Percentiles rank a stretch among this genome's conserved stretches.
These are phyloP conservation scores for Cladorrhinum sp. DNA, from an alignment of 2,329 filamentous ascomycete genomes.

Conservation along the genomic window DNA sequence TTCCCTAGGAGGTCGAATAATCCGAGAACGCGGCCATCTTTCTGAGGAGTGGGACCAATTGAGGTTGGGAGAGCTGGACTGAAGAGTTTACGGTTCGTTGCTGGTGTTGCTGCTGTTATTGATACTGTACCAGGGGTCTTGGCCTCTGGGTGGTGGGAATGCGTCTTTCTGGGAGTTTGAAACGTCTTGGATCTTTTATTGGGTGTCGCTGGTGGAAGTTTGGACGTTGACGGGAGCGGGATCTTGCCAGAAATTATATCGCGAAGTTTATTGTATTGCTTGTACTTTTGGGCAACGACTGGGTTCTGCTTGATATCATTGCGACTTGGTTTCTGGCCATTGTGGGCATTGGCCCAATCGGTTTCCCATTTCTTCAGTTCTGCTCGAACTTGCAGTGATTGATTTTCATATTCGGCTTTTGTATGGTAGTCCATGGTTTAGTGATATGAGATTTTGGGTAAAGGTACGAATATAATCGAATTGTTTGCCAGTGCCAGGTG, in stretches of 20 bases:
- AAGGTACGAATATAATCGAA: constrained; percentile 1
- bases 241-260: constrained; percentile 56
- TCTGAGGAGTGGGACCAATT: constrained; percentile 76
- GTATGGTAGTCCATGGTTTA: constrained; percentile 46
- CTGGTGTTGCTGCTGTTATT: constrained; percentile 45
- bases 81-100: constrained; percentile 58
- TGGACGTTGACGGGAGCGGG: constrained; percentile 34
- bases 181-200: constrained; percentile 49
- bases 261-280: constrained; percentile 67
- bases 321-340: constrained; percentile 65
- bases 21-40: constrained; percentile 72
- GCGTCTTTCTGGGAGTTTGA: constrained; percentile 27
- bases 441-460: not conserved
- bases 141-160: constrained; percentile 24
- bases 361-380: constrained; percentile 75
- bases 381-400: constrained; percentile 56
- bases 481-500: not conserved
- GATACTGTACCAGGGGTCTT: constrained; percentile 6
- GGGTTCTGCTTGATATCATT: constrained; percentile 74
- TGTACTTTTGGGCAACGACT: constrained; percentile 72
- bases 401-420: constrained; percentile 45
- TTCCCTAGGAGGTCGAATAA: constrained; percentile 68
- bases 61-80: constrained; percentile 53
- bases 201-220: constrained; percentile 38
- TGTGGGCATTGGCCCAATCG: constrained; percentile 59